Base-by-base conservation (phyloP, 1,284 basidiomycete genomes). In the Pascua guehoae region DNA sequence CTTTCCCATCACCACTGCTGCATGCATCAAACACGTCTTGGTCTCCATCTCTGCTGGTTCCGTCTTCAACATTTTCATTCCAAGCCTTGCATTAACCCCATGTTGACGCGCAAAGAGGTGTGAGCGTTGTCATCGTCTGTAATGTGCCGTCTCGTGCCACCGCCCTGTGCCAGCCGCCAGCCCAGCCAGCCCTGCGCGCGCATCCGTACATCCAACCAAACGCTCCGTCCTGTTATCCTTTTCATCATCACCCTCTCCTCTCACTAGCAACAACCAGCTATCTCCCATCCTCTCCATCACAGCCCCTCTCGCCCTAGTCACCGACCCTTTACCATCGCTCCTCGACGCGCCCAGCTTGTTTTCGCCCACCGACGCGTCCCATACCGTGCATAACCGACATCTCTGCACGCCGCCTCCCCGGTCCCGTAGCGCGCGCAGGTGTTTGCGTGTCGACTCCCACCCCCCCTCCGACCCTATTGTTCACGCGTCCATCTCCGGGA, bases 161-260 rank as follows among this genome's bases (percentile, higher is more conserved):
- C 24, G 24, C 24, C 24, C 24, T 32, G 24, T 32, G 24, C 24
- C 24, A 32, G 24, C 24, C 24, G 24, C 24, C 24, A 32, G 24
- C 24, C 24, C 24, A 32, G 24, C 24, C 24, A 32, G 24, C 24
- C 24, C 24, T 32, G 24, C 24, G 24, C 24, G 24, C 24, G 24
- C 24, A 32, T 32, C 24, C 44, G 43, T 43, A 43, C 54, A 47
- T 50, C 49, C 47, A 51, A 49, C 54, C 47, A 45, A 50, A 49
- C 43, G 24, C 55, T 51, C 49, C 48, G 40, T 42, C 43, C 55
- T 48, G 39, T 41, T 39, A 51, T 37, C 43, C 47, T 24, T 41
- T 24, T 45, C 46, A 18, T n/a, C 51, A 12, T 54, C 48, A 16
- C 51, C 49, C 49, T 49, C 47, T 46, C 44, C 15, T 44, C 45